Conservation (phyloP, 768 basidiomycete genomes). For the Filobasidium floriforme region DNA sequence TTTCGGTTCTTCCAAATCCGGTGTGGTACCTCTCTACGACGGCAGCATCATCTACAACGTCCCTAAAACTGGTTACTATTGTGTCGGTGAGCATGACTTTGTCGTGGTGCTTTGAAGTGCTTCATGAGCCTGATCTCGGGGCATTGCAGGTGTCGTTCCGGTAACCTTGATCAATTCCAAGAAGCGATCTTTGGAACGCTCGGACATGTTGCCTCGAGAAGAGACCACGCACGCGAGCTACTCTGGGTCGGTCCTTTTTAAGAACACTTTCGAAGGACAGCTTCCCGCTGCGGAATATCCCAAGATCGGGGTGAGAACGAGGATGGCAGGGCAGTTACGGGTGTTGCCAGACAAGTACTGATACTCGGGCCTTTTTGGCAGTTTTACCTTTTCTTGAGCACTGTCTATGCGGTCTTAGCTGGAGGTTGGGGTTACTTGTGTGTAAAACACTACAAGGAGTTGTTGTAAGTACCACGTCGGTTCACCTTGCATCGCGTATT, state of each 20-base stretch:
- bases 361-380: conserved; percentile 40
- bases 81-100: conserved; percentile 61
- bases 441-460: conserved; percentile 67
- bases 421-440: conserved; percentile 75
- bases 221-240: conserved; percentile 66
- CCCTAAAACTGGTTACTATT: conserved; percentile 85
- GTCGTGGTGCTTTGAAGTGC: neutral
- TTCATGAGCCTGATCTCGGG: neutral
- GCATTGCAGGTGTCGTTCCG: conserved; percentile 65
- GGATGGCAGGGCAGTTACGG: neutral
- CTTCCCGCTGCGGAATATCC: conserved; percentile 91
- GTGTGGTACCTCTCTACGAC: conserved; percentile 48
- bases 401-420: conserved; percentile 65
- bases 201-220: conserved; percentile 35
- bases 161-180: conserved; percentile 61
- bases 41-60: conserved; percentile 76
- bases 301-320: conserved; percentile 72
- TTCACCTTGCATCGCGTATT: neutral
- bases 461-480: conserved; percentile 71
- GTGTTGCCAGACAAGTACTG: neutral
- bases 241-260: conserved; percentile 70
- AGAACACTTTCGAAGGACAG: conserved; percentile 78
- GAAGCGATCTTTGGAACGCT: conserved; percentile 24
- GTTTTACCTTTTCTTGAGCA: conserved; percentile 82
- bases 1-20: neutral